Evolutionary conservation across 2,329 filamentous ascomycete genomes (phyloP), one percentile per base, ranked within the genome.

Genomic region (Microsporum canis): DNA sequence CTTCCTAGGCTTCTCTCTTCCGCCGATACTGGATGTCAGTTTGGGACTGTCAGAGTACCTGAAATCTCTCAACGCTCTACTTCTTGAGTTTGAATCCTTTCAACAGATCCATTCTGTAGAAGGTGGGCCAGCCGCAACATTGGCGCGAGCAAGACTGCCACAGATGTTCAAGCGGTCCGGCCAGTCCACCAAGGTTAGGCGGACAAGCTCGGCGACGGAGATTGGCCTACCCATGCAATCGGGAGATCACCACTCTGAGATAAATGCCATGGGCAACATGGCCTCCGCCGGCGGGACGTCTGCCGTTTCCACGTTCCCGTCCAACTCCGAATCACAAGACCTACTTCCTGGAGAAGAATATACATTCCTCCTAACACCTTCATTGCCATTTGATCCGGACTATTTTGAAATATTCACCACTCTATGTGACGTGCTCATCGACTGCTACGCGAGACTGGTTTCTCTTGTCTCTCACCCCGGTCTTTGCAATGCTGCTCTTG

Each of bases 321-420:
- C 69, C 33, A 69, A 74, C 60, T 81, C 80, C 58, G 83, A 80
- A 64, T 75, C 75, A 60, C 75, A 71, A 5, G 88, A 90, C 65
- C 79, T 90, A 29, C 77, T 88, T 0, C 87, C 88, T 0, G 90
- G 91, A 41, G 91, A 95, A 70, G 89, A 95, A 69, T 99, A 96
- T 72, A 84, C 85, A 0, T 86, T 92, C 71, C 80, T 99, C 1
- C 81, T 96, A 23, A 97, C 92, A n/a, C 94, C 94, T 0, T 87
- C 86, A 14, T 77, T 99, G 56, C 94, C 94, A 0, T 99, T 99
- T 70, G 91, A 97, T 65, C 94, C 94, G 0, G 94, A 99, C 74
- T 99, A 96, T 70, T 94, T 92, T 73, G 91, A 95, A 76, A 96
- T 91, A 0, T 97, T 97, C 76, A 88, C 91, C 12, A 96, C 94